A percentile compares a stretch with the other conserved stretches of the same genome.
phyloP scores from a whole-genome alignment of 2,329 filamentous ascomycete genomes.

The Claviceps sp. region DNA sequence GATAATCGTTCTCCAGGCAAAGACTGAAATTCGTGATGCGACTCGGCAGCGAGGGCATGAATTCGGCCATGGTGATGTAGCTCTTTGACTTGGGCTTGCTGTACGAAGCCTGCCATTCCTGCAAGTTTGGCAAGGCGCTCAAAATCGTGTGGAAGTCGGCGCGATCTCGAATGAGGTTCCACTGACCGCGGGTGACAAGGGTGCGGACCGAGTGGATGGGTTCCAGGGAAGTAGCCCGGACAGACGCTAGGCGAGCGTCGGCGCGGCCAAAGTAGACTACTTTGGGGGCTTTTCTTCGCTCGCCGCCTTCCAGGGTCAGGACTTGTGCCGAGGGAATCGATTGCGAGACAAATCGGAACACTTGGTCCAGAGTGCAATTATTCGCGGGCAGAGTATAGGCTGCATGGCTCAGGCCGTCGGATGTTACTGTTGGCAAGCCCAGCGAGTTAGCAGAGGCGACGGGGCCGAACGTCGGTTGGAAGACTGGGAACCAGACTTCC shows the following conservation, averaged over 20 bases:
- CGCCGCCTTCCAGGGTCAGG: conserved; percentile 62
- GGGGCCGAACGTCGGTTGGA: conserved; percentile 40
- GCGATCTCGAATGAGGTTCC: conserved; percentile 57
- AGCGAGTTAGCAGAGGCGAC: conserved; percentile 28
- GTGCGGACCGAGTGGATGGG: conserved; percentile 42
- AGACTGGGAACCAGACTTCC: conserved; percentile 68
- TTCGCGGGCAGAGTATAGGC: conserved; percentile 47
- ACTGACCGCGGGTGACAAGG: conserved; percentile 60
- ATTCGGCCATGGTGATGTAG: conserved; percentile 54
- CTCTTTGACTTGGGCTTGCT: conserved; percentile 63
- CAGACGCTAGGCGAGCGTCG: conserved; percentile 9
- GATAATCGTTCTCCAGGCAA: conserved; percentile 59
- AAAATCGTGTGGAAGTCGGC: conserved; percentile 50
- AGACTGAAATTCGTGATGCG: conserved; percentile 51
- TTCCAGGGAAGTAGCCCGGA: conserved; percentile 11
- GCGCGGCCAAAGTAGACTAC: conserved; percentile 27
- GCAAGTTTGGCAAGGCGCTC: conserved; percentile 50
- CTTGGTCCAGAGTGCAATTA: conserved; percentile 57
- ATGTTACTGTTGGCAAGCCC: conserved; percentile 37
- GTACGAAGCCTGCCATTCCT: conserved; percentile 49
- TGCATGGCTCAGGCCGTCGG: conserved; percentile 41
- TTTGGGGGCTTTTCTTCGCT: conserved; percentile 61
- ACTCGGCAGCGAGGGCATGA: conserved; percentile 42
- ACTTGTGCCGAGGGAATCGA: conserved; percentile 49
- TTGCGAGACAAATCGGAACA: conserved; percentile 48